Percentiles rank a stretch among this genome's conserved stretches.
phyloP scores from a whole-genome alignment of 805 yeast species.

The Suhomyces xylopsoci region DNA sequence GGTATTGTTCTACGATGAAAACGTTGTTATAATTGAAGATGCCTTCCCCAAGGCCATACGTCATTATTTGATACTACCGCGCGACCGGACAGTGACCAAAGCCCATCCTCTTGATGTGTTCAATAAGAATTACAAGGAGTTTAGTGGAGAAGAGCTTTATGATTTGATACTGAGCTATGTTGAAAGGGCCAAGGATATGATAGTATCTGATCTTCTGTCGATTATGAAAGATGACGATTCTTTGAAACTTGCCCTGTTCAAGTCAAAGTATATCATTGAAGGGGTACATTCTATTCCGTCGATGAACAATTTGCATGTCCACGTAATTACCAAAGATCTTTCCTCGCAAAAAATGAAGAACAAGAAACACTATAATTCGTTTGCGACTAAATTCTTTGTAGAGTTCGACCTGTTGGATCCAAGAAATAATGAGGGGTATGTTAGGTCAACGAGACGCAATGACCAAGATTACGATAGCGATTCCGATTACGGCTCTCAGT shows the following conservation, averaged over 20 bases:
- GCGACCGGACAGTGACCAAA: conserved; percentile 37
- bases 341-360: conserved; percentile 53
- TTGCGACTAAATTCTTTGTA: conserved; percentile 64
- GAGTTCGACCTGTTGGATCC: conserved; percentile 44
- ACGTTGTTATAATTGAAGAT: conserved; percentile 58
- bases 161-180: conserved; percentile 28
- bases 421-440: conserved; percentile 4
- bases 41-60: conserved; percentile 58
- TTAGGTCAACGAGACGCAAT: not conserved
- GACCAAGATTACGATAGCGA: conserved; percentile 8
- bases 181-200: conserved; percentile 31
- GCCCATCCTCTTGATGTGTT: conserved; percentile 55
- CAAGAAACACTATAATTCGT: conserved; percentile 67
- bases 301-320: conserved; percentile 66
- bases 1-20: conserved; percentile 48
- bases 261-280: conserved; percentile 35
- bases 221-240: conserved; percentile 12
- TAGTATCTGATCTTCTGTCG: conserved; percentile 18
- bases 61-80: conserved; percentile 63
- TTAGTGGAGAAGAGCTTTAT: conserved; percentile 22
- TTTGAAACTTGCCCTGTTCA: conserved; percentile 14
- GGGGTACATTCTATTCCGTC: conserved; percentile 77
- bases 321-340: conserved; percentile 67
- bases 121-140: conserved; percentile 15
- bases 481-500: conserved; percentile 5